Conservation (phyloP, 1,139 yeast genomes). For the Diutina scorzettiae region DNA sequence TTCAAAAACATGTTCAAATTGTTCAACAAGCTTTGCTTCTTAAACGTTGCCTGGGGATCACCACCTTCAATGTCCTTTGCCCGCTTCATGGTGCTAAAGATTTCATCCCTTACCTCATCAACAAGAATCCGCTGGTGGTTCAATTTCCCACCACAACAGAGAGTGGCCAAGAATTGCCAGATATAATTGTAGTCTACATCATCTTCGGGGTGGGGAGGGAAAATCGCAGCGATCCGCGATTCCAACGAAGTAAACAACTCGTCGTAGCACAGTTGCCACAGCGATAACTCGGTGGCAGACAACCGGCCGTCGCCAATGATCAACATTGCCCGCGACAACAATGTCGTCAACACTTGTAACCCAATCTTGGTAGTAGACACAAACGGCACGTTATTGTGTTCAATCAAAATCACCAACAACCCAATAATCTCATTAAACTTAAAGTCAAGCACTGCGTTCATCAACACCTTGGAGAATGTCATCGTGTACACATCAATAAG, state of each 20-base stretch:
- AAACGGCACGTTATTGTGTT: conserved; percentile 60
- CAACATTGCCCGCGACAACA: conserved; percentile 85
- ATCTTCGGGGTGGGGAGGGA: conserved; percentile 55
- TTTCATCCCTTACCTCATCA: conserved; percentile 89
- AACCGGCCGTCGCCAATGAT: conserved; percentile 71
- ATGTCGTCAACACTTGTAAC: conserved; percentile 72
- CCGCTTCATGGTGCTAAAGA: conserved; percentile 76
- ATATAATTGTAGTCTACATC: conserved; percentile 61
- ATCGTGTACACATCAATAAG: conserved; percentile 72
- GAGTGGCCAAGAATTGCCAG: conserved; percentile 94
- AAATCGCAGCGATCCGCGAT: conserved; percentile 64
- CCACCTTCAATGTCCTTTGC: conserved; percentile 57
- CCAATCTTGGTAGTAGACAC: conserved; percentile 80
- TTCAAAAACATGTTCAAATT: conserved; percentile 88
- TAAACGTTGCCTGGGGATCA: conserved; percentile 43
- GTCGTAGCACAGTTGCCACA: conserved; percentile 80
- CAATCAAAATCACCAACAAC: conserved; percentile 61
- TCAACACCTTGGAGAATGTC: conserved; percentile 76
- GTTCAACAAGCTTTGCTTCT: conserved; percentile 54
- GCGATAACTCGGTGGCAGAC: conserved; percentile 46
- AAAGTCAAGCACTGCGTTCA: conserved; percentile 76
- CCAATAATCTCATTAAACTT: conserved; percentile 74
- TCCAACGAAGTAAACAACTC: conserved; percentile 70
- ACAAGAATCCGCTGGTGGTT: conserved; percentile 91
- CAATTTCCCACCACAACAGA: conserved; percentile 84